phyloP scores from a whole-genome alignment of 257 asterid species.

The Haberlea rhodopensis region DNA sequence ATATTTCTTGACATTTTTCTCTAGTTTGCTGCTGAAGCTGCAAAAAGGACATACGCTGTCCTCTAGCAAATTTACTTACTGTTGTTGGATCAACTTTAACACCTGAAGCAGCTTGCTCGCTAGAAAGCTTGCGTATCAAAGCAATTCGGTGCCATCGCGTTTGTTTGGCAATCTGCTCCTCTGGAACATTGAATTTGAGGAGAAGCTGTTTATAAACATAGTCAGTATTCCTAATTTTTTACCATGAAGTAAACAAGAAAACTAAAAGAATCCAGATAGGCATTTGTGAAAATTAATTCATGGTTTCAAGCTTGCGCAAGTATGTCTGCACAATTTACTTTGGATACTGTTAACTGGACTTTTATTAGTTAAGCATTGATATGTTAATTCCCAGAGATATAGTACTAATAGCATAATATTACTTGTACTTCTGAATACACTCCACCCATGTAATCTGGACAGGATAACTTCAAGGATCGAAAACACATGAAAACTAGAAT shows the following conservation, averaged over 20 bases:
- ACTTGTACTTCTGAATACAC: background rate
- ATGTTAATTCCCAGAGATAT: no score
- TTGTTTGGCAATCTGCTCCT: slow-evolving; percentile 80
- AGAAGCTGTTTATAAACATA: slow-evolving; percentile 62
- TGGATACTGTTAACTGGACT: no score
- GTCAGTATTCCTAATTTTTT: slow-evolving; percentile 14
- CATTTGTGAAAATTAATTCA: slow-evolving; percentile 10
- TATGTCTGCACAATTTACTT: no score
- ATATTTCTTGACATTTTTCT: slow-evolving; percentile 98
- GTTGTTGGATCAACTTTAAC: slow-evolving; percentile 93
- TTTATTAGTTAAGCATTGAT: no score
- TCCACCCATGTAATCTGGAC: background rate
- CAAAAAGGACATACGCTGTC: slow-evolving; percentile 97
- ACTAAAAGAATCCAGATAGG: background rate
- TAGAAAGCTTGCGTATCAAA: slow-evolving; percentile 90
- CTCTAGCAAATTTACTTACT: slow-evolving; percentile 96
- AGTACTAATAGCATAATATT: background rate
- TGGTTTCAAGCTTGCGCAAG: slow-evolving; percentile 3
- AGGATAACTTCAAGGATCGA: background rate
- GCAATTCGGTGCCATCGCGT: slow-evolving; percentile 99
- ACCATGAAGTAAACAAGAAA: slow-evolving; percentile 1
- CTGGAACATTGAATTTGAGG: slow-evolving; percentile 89
- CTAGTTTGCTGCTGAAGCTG: slow-evolving; percentile 99
- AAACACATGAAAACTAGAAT: background rate
- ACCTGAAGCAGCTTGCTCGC: slow-evolving; percentile 99